Evolutionary conservation across 2,329 filamentous ascomycete genomes (phyloP).

Genomic region (Fusarium graminum): DNA sequence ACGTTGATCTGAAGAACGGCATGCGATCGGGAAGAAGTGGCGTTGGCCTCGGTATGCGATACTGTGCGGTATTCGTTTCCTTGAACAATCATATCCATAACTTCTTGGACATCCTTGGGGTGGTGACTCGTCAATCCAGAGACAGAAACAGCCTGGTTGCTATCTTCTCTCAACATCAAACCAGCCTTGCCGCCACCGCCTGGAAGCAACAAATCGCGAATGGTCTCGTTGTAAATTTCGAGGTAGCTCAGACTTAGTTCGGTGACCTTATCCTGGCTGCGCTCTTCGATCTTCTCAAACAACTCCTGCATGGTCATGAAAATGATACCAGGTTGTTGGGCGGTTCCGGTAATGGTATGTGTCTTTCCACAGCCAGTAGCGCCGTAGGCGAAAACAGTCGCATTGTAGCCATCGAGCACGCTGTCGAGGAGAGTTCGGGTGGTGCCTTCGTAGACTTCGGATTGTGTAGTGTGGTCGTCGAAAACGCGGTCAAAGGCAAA

Average conservation of each 20-base stretch:
- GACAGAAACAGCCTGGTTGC: conserved; percentile 92
- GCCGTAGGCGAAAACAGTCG: conserved; percentile 97
- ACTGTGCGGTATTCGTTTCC: conserved; percentile 96
- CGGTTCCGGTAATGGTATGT: conserved; percentile 93
- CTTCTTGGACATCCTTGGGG: conserved; percentile 90
- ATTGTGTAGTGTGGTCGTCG: conserved; percentile 92
- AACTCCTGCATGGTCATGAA: conserved; percentile 99
- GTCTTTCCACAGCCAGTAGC: conserved; percentile 99
- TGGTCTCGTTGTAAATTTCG: conserved; percentile 99
- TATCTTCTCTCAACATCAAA: conserved; percentile 93
- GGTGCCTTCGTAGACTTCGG: conserved; percentile 94
- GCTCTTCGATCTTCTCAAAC: conserved; percentile 94
- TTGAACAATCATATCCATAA: conserved; percentile 99
- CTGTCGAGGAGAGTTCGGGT: conserved; percentile 92
- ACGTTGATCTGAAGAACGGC: conserved; percentile 98
- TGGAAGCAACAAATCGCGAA: conserved; percentile 91
- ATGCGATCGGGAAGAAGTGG: conserved; percentile 96
- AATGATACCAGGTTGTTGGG: conserved; percentile 95
- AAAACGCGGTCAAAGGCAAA: conserved; percentile 98
- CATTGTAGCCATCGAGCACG: conserved; percentile 97
- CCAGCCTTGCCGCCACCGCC: conserved; percentile 80
- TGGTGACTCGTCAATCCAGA: conserved; percentile 91
- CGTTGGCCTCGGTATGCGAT: conserved; percentile 96
- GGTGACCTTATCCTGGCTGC: conserved; percentile 86
- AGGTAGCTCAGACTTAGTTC: conserved; percentile 95